Base-by-base conservation (phyloP, 495 filamentous ascomycete species). In the Bacidia rubella region DNA sequence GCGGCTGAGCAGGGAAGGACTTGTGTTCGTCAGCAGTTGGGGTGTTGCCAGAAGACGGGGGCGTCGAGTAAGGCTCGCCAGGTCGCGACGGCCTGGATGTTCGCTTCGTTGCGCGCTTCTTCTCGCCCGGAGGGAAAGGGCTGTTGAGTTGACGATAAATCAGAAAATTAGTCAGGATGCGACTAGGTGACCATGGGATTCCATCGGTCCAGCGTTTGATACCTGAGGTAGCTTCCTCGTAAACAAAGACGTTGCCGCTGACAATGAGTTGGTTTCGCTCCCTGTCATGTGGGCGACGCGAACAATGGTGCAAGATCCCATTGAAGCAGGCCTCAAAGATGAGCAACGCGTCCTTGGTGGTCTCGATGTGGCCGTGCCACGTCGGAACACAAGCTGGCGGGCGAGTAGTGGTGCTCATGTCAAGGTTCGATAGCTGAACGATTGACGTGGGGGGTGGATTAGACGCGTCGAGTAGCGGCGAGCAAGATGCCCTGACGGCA, bases 181-280 rank as follows among this genome's bases (percentile, higher is more conserved):
- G 81, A 63, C 88, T 93, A 0, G 90, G 88, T 60, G 85, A 90
- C 90, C 90, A 95, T 17, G 79, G 79, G 11, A 86, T 75, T 2
- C 88, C 87, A 63, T 96, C 90, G 0, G 90, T 95, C 90, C 90
- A 95, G 39, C 90, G 76, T 68, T 90, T 93, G 66, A 95, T 93
- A 1, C 85, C 86, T 1, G 88, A 90, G 0, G 84, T 80, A 51
- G 84, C 79, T 62, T 94, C 87, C 61, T 92, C 86, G 66, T 94
- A 95, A 57, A 95, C 84, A 64, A 95, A 90, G 11, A 94, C 77
- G 50, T 82, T 82, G 21, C 90, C 90, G 60, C 86, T 93, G 53
- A 73, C 76, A 59, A 95, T 90, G 39, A 90, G 71, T 15, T 72
- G 63, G 9, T 70, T 66, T 32, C 89, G 79, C 62, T 95, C 89